A percentile compares a stretch with the other conserved stretches of the same genome.
These are phyloP conservation scores for Phytophthora cajani DNA, from an alignment of 352 stramenopile species.

Conservation along the genomic window DNA sequence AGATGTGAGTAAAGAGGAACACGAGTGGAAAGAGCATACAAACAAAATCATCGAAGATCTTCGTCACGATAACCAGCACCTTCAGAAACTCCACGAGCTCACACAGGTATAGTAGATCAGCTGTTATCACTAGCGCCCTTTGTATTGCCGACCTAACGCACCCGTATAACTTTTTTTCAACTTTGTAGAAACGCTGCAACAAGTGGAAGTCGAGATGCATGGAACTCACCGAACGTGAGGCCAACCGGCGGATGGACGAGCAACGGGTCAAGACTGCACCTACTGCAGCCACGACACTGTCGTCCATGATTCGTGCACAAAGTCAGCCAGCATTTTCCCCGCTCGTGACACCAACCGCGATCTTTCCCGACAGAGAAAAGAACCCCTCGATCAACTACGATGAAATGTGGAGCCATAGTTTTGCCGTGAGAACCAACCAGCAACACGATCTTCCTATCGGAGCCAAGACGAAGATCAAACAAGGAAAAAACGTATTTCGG, in stretches of 20 bases:
- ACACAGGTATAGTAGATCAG: conserved; percentile 39
- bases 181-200: conserved; percentile 59
- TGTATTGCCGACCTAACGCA: conserved; percentile 1
- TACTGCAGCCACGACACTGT: conserved; percentile 21
- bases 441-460: conserved; percentile 14
- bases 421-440: conserved; percentile 30
- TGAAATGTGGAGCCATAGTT: conserved; percentile 74
- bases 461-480: conserved; percentile 29
- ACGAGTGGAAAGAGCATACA: conserved; percentile 60
- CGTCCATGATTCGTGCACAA: conserved; percentile 41
- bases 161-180: not conserved
- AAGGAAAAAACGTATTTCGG: conserved; percentile 17
- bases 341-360: conserved; percentile 13
- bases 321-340: conserved; percentile 44
- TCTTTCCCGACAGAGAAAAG: conserved; percentile 28
- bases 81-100: conserved; percentile 61
- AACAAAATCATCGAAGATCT: conserved; percentile 64
- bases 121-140: not conserved
- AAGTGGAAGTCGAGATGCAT: conserved; percentile 77
- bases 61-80: conserved; percentile 65
- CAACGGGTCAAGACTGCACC: conserved; percentile 52
- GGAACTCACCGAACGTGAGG: conserved; percentile 54
- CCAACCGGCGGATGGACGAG: conserved; percentile 45
- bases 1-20: conserved; percentile 53
- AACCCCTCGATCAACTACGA: conserved; percentile 45